Conservation (phyloP, 2,329 filamentous ascomycete species). For the Fusarium drepaniforme region DNA sequence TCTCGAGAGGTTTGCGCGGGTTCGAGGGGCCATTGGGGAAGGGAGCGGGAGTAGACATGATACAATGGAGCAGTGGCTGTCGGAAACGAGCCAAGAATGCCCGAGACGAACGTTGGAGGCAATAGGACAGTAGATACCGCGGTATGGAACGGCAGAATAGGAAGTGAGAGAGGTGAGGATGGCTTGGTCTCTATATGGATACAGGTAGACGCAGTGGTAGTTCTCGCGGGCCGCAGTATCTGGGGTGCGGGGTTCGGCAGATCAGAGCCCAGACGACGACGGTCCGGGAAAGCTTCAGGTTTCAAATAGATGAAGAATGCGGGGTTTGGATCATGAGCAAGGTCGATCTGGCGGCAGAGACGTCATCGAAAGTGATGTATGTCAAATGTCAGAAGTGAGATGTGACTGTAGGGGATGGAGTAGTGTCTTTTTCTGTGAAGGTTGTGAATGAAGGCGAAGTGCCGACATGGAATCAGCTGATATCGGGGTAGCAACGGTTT, state of each 20-base stretch:
- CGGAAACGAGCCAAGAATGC: background rate
- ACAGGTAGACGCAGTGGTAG: background rate
- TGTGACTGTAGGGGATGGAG: background rate
- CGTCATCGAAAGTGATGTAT: background rate
- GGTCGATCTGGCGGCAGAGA: background rate
- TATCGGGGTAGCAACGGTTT: background rate
- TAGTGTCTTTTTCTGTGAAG: background rate
- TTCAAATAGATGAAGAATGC: background rate
- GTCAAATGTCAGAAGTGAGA: background rate
- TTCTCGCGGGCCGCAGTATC: background rate
- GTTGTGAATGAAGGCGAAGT: background rate
- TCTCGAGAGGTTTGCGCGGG: background rate
- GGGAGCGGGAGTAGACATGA: background rate
- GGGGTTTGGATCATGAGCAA: background rate
- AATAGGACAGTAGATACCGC: background rate
- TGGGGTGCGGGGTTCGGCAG: background rate
- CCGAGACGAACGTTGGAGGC: background rate
- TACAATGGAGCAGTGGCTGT: background rate
- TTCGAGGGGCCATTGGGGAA: background rate
- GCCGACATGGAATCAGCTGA: background rate
- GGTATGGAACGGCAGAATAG: background rate
- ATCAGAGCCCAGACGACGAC: background rate
- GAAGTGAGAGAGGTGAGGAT: background rate
- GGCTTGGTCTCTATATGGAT: background rate
- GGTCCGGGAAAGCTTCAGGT: background rate